Base-by-base conservation (phyloP, 495 filamentous ascomycete genomes). In the Neurospora sp. region DNA sequence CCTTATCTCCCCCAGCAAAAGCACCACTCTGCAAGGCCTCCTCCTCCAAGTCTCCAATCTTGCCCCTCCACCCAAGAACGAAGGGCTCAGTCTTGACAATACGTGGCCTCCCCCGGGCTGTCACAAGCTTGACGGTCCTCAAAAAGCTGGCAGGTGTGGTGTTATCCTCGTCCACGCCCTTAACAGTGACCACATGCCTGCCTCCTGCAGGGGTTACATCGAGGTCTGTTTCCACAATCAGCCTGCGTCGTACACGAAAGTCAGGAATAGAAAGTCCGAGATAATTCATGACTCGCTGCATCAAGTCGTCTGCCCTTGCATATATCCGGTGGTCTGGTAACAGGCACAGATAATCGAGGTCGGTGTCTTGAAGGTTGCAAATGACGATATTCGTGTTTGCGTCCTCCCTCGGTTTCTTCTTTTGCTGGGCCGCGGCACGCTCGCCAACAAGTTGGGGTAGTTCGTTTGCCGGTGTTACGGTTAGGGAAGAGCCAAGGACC, bases 291-390 rank as follows among this genome's bases (percentile, higher is more conserved):
- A 84, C 78, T 0, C 75, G 69, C 3, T 73, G 65, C 79, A 86
- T 83, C 41, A 84, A 68, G 5, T 83, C 78, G 40, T 84, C 84
- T 7, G 80, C 73, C 71, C 74, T 80, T 1, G 80, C 74, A 65
- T 77, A 78, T 1, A 83, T 73, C 4, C 83, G 76, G 68, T 81
- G 8, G 16, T 77, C 72, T 2, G 78, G 74, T 17, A 80, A 69
- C 22, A 14, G 22, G 48, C 48, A 59, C 4, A 59, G 48, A 9
- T 71, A 39, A 59, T 86, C 84, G 22, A 83, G 42, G 1, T 82
- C 83, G 22, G 83, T 86, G 1, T 76, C 75, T 72, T 86, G 84
- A 35, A 86, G 74, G 44, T 86, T 85, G 70, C 83, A 85, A 44
- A 86, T 84, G 6, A 70, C 83, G 69, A 85, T 78, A 35, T 77